These are phyloP conservation scores for Arthrobotrys sphaeroides DNA, from an alignment of 2,329 filamentous ascomycete species.

Conservation along the genomic window DNA sequence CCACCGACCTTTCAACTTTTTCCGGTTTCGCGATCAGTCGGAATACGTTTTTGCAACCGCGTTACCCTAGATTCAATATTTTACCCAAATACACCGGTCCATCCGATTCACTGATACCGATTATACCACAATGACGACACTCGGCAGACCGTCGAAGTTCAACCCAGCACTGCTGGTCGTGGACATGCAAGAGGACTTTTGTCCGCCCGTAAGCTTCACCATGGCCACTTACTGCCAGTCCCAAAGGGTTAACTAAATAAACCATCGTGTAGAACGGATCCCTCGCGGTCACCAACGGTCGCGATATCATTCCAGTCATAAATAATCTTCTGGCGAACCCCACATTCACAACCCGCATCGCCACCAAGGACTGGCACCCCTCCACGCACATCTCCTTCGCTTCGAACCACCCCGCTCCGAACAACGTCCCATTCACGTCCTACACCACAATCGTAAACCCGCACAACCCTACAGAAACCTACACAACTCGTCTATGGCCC, in stretches of 20 bases:
- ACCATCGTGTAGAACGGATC: constrained; percentile 75
- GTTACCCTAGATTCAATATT: constrained; percentile 1
- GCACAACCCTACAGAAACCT: constrained; percentile 69
- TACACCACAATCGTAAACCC: constrained; percentile 74
- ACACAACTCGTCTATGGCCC: constrained; percentile 81
- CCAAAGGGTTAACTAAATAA: neutral
- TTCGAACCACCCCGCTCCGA: constrained; percentile 73
- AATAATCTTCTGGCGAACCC: constrained; percentile 78
- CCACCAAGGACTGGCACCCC: constrained; percentile 94
- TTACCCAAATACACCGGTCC: too few relatives aligned
- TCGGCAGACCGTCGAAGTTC: constrained; percentile 58
- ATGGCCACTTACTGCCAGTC: neutral
- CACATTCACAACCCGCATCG: constrained; percentile 75
- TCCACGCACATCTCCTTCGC: constrained; percentile 86
- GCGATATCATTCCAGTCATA: constrained; percentile 74
- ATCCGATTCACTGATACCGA: neutral
- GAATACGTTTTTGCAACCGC: constrained; percentile 6
- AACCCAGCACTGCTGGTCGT: constrained; percentile 75
- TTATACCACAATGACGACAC: constrained; percentile 22
- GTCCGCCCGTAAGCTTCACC: constrained; percentile 52
- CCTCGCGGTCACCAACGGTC: constrained; percentile 80
- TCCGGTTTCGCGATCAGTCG: neutral
- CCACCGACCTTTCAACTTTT: neutral
- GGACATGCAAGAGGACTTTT: constrained; percentile 88
- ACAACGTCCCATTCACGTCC: constrained; percentile 75